These are phyloP conservation scores for Drosera capensis DNA, from an alignment of 148 eudicot genomes.

Conservation along the genomic window DNA sequence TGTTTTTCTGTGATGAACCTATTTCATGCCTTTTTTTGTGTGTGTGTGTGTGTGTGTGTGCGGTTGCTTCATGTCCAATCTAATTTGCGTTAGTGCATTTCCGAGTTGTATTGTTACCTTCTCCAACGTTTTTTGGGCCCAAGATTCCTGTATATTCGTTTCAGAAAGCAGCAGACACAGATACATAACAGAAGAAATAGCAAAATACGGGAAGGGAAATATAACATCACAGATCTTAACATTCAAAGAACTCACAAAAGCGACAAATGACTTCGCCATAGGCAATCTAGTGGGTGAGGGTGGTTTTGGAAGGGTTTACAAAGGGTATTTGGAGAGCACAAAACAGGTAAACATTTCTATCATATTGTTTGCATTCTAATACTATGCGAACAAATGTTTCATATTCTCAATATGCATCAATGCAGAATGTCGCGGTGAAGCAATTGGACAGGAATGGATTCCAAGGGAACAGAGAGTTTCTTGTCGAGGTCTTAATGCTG, in stretches of 20 bases:
- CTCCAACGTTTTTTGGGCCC: neutral
- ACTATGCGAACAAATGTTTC: neutral
- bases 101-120: neutral
- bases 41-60: no score
- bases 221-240: slow-evolving; percentile 38
- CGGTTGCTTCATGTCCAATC: no score
- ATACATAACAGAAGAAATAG: slow-evolving; percentile 61
- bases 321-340: slow-evolving; percentile 29
- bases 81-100: neutral
- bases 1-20: no score
- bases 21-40: no score
- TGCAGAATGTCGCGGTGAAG: slow-evolving; percentile 68
- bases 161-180: slow-evolving; percentile 73
- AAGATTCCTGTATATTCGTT: no score
- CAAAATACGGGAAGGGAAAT: slow-evolving; percentile 56
- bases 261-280: slow-evolving; percentile 45
- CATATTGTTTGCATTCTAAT: neutral
- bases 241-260: slow-evolving; percentile 34
- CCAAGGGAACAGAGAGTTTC: slow-evolving; percentile 72
- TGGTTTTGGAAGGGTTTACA: slow-evolving; percentile 94
- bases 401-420: neutral
- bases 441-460: slow-evolving; percentile 72
- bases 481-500: slow-evolving; percentile 64
- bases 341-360: slow-evolving; percentile 28
- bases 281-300: slow-evolving; percentile 69